These are phyloP conservation scores for Russula sp. DNA, from an alignment of 768 basidiomycete genomes.

Conservation along the genomic window DNA sequence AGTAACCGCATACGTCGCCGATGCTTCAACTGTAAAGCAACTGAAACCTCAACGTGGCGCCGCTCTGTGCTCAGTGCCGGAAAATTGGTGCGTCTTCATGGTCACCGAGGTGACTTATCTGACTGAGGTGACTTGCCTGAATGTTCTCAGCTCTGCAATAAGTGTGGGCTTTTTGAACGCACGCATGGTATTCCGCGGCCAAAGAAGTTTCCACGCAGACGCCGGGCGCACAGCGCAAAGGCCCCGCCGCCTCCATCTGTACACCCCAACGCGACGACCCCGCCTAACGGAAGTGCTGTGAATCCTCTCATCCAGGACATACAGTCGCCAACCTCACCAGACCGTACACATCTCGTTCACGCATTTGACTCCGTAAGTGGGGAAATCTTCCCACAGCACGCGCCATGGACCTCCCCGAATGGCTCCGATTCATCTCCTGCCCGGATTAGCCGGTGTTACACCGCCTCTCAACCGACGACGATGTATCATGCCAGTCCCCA, in stretches of 20 bases:
- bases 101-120: not conserved
- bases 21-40: constrained; percentile 81
- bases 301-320: constrained; percentile 1
- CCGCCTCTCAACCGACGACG: not conserved
- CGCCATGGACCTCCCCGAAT: constrained; percentile 1
- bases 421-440: not conserved
- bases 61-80: constrained; percentile 69
- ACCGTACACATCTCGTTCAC: not conserved
- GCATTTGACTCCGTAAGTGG: constrained; percentile 7
- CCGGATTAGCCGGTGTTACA: constrained; percentile 1
- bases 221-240: not conserved
- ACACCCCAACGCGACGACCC: not conserved
- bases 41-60: constrained; percentile 78
- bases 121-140: not conserved
- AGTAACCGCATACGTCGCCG: constrained; percentile 67
- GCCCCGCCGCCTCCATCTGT: not conserved
- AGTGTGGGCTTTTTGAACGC: constrained; percentile 75
- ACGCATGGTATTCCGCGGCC: constrained; percentile 73
- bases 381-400: constrained; percentile 4
- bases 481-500: not conserved
- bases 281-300: not conserved
- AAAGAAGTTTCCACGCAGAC: constrained; percentile 12
- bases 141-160: constrained; percentile 36
- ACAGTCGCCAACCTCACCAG: not conserved
- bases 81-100: constrained; percentile 47